Conservation (phyloP, 2,329 filamentous ascomycete species). For the Trichoderma sp. region DNA sequence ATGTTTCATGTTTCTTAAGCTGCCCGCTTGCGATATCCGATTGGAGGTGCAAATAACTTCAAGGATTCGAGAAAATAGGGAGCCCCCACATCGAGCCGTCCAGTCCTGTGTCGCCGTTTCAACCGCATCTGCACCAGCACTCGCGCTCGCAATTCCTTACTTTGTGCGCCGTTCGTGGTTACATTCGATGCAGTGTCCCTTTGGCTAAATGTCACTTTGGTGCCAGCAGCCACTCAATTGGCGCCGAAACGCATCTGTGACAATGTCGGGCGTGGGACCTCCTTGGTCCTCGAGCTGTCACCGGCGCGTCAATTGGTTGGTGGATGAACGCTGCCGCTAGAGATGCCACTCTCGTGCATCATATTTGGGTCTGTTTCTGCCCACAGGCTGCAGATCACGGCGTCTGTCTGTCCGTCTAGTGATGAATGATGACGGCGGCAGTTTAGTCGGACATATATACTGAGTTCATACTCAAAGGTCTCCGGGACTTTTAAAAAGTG, state of each 20-base stretch:
- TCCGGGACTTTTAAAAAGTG: neutral
- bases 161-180: neutral
- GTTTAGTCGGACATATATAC: neutral
- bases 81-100: neutral
- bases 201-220: neutral
- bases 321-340: neutral
- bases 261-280: neutral
- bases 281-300: neutral
- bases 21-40: slow-evolving; percentile 1
- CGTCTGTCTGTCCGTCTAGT: neutral
- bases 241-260: slow-evolving; percentile 19
- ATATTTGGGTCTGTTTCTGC: neutral
- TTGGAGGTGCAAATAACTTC: neutral
- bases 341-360: neutral
- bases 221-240: slow-evolving; percentile 17
- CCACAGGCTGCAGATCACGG: neutral
- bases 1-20: neutral
- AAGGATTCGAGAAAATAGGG: neutral
- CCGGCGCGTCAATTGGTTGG: slow-evolving; percentile 15
- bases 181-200: neutral
- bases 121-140: neutral
- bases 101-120: neutral
- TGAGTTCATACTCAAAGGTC: neutral
- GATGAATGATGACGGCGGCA: neutral
- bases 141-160: neutral